Evolutionary conservation across 176 grass and related monocot genomes (phyloP).

Genomic region (Carex kokanica): DNA sequence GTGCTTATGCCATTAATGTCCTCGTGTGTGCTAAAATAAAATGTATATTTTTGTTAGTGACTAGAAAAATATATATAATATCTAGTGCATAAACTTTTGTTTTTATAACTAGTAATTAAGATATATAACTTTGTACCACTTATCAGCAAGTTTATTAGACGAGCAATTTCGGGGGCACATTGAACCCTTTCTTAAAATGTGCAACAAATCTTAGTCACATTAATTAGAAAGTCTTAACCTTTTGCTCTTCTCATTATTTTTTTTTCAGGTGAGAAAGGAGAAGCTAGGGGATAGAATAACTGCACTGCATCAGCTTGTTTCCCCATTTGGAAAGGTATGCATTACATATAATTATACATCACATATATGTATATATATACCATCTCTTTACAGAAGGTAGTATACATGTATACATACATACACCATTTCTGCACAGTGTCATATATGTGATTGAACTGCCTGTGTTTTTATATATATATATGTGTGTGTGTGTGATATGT

Average conservation of each 20-base stretch:
- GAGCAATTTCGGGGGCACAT: neutral
- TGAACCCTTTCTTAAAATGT: constrained; percentile 8
- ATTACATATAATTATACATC: neutral
- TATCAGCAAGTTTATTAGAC: neutral
- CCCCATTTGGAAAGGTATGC: constrained; percentile 95
- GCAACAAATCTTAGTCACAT: constrained; percentile 36
- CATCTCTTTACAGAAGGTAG: neutral
- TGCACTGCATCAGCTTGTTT: constrained; percentile 95
- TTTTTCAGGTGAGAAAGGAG: constrained; percentile 92
- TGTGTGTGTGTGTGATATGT: neutral
- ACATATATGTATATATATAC: neutral
- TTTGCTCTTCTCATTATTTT: constrained; percentile 38
- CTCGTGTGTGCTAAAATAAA: neutral
- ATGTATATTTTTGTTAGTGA: neutral
- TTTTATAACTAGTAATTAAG: neutral
- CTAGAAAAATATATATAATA: neutral
- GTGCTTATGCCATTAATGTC: neutral
- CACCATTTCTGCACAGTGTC: neutral
- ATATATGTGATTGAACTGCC: neutral
- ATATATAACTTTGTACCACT: neutral
- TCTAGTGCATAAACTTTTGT: neutral
- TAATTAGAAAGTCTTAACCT: constrained; percentile 41
- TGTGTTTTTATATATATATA: neutral
- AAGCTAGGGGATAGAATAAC: constrained; percentile 98
- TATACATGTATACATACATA: neutral